Evolutionary conservation across 441 rosid genomes (phyloP).

Genomic region (Arabidopsis hybrid): DNA sequence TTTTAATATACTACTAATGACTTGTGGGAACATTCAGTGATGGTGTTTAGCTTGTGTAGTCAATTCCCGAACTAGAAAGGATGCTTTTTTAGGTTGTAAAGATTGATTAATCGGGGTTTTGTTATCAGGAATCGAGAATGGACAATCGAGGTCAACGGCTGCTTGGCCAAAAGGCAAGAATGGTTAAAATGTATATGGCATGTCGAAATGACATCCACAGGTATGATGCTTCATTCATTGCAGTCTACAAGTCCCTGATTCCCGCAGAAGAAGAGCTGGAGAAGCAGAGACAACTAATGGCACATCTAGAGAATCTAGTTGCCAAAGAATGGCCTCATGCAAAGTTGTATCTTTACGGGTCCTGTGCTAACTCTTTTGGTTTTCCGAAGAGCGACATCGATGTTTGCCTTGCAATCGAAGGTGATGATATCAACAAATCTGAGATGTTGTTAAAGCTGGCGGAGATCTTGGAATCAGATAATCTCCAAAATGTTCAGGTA

Average conservation of each 20-base stretch:
- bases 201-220: slow-evolving; percentile 74
- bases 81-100: neutral
- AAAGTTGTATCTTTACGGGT: slow-evolving; percentile 81
- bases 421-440: slow-evolving; percentile 63
- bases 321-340: slow-evolving; percentile 91
- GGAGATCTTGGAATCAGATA: slow-evolving; percentile 74
- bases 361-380: slow-evolving; percentile 95
- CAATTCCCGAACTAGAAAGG: slow-evolving; percentile 11
- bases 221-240: slow-evolving; percentile 62
- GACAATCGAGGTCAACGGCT: slow-evolving; percentile 75
- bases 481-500: slow-evolving; percentile 95
- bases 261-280: slow-evolving; percentile 83
- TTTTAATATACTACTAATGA: neutral
- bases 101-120: slow-evolving; percentile 14
- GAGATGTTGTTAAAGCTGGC: slow-evolving; percentile 86
- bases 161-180: slow-evolving; percentile 78
- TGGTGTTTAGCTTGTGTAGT: neutral
- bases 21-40: slow-evolving; percentile 1
- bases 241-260: slow-evolving; percentile 71
- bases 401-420: slow-evolving; percentile 81
- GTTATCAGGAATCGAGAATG: slow-evolving; percentile 75
- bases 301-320: slow-evolving; percentile 73
- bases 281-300: slow-evolving; percentile 78
- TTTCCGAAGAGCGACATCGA: slow-evolving; percentile 93
- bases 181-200: slow-evolving; percentile 47